phyloP scores from a whole-genome alignment of 306 rosid genomes.

The Dicorynia guianensis region DNA sequence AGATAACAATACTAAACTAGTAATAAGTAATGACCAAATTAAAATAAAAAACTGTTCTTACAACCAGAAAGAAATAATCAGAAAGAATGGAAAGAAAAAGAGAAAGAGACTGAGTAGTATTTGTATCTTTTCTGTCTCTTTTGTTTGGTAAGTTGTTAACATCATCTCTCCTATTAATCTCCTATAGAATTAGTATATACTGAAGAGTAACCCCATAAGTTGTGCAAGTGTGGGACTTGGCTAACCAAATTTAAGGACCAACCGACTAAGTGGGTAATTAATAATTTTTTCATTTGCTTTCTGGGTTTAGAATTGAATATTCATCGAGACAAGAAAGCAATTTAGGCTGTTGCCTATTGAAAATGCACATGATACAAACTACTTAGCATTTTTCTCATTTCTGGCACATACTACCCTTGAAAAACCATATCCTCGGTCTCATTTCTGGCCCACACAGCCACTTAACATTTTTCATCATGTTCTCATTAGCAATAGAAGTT shows the following conservation, averaged over 20 bases:
- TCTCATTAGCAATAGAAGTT: no score
- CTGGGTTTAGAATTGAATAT: slow-evolving; percentile 4
- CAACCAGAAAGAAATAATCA: not conserved
- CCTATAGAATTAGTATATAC: not conserved
- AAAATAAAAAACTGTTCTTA: no score
- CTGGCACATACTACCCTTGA: no score
- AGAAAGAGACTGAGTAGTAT: not conserved
- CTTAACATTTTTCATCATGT: no score
- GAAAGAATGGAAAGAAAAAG: not conserved
- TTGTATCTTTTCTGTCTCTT: not conserved
- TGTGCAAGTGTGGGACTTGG: not conserved
- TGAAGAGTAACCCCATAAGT: slow-evolving; percentile 7
- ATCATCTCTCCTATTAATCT: slow-evolving; percentile 21
- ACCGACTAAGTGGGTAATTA: not conserved
- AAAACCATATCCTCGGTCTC: not conserved
- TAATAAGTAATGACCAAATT: no score
- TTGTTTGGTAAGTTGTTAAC: slow-evolving; percentile 37
- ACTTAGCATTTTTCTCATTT: no score
- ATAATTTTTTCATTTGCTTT: not conserved
- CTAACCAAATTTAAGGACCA: not conserved
- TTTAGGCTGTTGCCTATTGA: not conserved
- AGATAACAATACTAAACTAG: no score
- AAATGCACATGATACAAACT: no score
- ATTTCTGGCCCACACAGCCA: no score
- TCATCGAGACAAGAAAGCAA: slow-evolving; percentile 8